Conservation (phyloP, 305 asterid species). For the Solanum aculeatissimum region DNA sequence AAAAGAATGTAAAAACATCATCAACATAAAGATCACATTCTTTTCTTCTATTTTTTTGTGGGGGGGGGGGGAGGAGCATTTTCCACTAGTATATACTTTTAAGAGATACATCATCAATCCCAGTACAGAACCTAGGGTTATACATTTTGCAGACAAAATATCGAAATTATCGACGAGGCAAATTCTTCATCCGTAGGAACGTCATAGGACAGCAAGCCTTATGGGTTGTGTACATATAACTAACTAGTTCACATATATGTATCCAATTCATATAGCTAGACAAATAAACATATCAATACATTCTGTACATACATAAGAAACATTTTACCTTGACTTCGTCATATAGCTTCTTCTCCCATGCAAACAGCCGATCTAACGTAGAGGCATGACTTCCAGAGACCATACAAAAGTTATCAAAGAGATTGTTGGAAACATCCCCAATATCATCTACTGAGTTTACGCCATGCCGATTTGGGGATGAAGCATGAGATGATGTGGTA, state of each 20-base stretch:
- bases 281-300: neutral
- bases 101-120: neutral
- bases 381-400: constrained; percentile 96
- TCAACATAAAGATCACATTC: neutral
- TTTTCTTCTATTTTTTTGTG: too few species aligned
- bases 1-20: neutral
- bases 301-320: neutral
- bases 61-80: neutral
- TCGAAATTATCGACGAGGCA: neutral
- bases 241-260: neutral
- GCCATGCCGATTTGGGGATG: constrained; percentile 72
- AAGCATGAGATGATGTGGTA: constrained; percentile 75
- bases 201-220: neutral
- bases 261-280: neutral
- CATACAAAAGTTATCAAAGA: constrained; percentile 80
- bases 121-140: neutral
- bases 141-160: neutral
- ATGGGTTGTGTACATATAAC: neutral
- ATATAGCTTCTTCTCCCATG: constrained; percentile 97
- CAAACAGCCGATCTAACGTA: constrained; percentile 84
- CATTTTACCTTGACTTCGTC: constrained; percentile 51
- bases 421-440: constrained; percentile 43
- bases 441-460: constrained; percentile 37
- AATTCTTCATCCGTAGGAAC: neutral
- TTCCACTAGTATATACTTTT: neutral